phyloP scores from a whole-genome alignment of 192 early-diverging fungal genomes.

The Pilobolus umbonatus region DNA sequence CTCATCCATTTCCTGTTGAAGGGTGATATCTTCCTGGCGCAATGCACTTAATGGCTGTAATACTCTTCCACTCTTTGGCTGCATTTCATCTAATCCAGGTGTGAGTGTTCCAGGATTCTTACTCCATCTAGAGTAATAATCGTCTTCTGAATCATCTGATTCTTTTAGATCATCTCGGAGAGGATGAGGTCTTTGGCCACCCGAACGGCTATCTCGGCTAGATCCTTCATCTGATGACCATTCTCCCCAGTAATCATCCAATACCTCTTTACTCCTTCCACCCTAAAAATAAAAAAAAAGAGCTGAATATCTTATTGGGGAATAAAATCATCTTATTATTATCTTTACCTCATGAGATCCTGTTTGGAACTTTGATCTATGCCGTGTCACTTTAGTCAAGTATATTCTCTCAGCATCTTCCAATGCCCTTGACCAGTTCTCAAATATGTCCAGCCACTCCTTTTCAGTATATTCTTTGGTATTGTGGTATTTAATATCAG shows the following conservation, averaged over 20 bases:
- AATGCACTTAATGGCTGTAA: constrained; percentile 5
- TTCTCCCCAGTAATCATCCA: constrained; percentile 37
- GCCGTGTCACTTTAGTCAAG: constrained; percentile 20
- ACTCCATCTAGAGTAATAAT: constrained; percentile 32
- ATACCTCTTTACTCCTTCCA: constrained; percentile 10
- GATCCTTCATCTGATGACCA: constrained; percentile 35
- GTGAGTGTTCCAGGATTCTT: constrained; percentile 31
- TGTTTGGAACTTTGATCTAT: not conserved
- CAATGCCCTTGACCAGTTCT: constrained; percentile 26
- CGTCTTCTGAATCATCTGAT: constrained; percentile 29
- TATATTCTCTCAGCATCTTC: constrained; percentile 35
- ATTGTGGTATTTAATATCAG: constrained; percentile 37
- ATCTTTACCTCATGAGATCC: not conserved
- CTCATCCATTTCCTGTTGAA: constrained; percentile 32
- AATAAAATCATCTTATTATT: constrained; percentile 1
- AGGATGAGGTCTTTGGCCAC: not conserved
- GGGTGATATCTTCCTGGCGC: not conserved
- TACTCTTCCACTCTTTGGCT: not conserved
- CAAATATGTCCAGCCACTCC: constrained; percentile 29
- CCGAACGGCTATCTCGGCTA: not conserved
- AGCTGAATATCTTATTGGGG: no score
- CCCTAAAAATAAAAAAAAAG: not conserved
- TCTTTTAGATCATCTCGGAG: not conserved
- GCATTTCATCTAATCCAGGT: constrained; percentile 3
- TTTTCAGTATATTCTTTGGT: constrained; percentile 25